These are phyloP conservation scores for Croton setiger DNA, from an alignment of 441 rosid genomes.

Conservation along the genomic window DNA sequence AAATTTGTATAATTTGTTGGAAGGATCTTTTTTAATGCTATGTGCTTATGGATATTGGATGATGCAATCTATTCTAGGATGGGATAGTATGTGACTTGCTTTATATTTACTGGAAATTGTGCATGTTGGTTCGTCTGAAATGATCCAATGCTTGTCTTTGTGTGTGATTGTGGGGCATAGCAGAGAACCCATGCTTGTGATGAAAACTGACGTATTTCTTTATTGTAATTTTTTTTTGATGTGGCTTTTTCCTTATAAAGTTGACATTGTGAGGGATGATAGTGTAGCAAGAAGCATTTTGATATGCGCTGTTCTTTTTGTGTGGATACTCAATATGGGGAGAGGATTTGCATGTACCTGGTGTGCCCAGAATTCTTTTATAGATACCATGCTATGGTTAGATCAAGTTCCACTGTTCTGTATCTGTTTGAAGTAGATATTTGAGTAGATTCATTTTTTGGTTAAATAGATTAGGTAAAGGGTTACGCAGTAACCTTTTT, in stretches of 20 bases:
- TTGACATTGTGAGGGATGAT: too few relatives aligned
- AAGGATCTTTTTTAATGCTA: neutral
- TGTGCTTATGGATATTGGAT: constrained; percentile 5
- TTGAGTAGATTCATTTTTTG: neutral
- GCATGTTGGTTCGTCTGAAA: neutral
- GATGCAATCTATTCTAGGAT: constrained; percentile 1
- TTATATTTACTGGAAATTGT: constrained; percentile 3
- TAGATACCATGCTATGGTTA: neutral
- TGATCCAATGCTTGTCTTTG: neutral
- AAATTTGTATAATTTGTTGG: neutral
- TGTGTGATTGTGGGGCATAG: neutral
- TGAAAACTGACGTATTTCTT: neutral
- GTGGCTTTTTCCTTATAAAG: too few relatives aligned
- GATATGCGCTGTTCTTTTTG: neutral
- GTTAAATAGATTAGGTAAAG: neutral
- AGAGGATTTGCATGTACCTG: neutral
- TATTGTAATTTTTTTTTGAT: neutral
- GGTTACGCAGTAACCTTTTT: neutral
- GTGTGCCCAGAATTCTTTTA: too few relatives aligned
- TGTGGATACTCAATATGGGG: neutral
- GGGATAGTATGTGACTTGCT: neutral
- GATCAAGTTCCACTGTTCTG: neutral
- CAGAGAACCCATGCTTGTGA: neutral
- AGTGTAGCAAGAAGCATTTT: neutral
- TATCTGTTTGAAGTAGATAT: neutral